Conservation (phyloP, 345 rosid species). For the Litchi chinensis region DNA sequence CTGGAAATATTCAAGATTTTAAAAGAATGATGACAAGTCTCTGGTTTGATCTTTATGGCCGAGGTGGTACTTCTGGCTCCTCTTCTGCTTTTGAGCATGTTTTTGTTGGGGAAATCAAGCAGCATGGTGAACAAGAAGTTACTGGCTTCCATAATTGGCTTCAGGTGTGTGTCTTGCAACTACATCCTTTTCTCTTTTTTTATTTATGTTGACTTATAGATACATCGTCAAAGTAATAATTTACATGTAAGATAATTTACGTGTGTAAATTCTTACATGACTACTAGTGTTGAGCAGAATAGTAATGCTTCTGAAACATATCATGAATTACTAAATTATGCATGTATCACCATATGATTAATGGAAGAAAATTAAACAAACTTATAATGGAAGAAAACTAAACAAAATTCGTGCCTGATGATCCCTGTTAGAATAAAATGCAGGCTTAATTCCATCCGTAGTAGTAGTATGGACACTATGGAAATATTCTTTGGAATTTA, state of each 20-base stretch:
- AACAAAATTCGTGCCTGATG: background rate
- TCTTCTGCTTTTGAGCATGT: slow-evolving; percentile 99
- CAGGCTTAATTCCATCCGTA: background rate
- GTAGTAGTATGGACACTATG: background rate
- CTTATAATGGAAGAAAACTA: background rate
- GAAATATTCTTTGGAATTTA: background rate
- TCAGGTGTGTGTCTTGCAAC: slow-evolving; percentile 54
- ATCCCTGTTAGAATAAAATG: background rate
- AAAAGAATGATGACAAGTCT: slow-evolving; percentile 67
- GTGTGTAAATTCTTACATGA: background rate
- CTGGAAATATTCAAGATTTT: slow-evolving; percentile 70
- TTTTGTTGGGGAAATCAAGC: slow-evolving; percentile 93
- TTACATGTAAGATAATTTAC: slow-evolving; percentile 8
- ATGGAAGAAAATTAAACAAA: slow-evolving; percentile 1
- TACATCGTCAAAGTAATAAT: background rate
- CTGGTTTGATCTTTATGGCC: slow-evolving; percentile 86
- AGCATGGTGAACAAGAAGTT: slow-evolving; percentile 69
- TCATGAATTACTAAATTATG: slow-evolving; percentile 2
- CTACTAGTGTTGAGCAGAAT: background rate
- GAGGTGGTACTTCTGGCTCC: slow-evolving; percentile 78
- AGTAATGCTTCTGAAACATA: background rate
- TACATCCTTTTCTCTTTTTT: background rate
- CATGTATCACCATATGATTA: background rate
- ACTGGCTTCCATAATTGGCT: slow-evolving; percentile 97
- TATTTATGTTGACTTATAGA: background rate